Evolutionary conservation across 306 rosid species (phyloP), one percentile per base, ranked within the genome.

Genomic region (Fragaria ananassa): DNA sequence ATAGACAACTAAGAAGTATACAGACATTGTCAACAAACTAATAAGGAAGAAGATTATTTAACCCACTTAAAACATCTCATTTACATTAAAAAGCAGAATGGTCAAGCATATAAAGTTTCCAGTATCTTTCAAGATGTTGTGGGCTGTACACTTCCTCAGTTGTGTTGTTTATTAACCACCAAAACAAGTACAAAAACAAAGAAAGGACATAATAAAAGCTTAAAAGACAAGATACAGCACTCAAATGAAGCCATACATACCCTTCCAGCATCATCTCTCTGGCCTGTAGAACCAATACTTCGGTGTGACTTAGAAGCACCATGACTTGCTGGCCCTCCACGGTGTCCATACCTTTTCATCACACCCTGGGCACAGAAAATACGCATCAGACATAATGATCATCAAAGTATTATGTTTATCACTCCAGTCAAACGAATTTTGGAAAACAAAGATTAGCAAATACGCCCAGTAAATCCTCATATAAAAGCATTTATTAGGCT

Each of bases 301-400:
- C 97, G 86, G 80, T 91, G 93, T 0, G 90, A 75, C 71, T 50
- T 3, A 29, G 99, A 96, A 21, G 87, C 80, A 77, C 99, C 99
- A 49, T 92, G 98, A 77, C 85, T 70, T 68, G 93, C 99, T 18
- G 98, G 93, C 80, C 64, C 47, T 79, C 99, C 99, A 1, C 19
- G 21, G 84, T 82, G 88, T 0, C 60, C 47, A 46, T 83, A 72
- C 64, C 83, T 81, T 86, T 87, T 89, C 92, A 95, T 89, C 74
- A 41, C 91, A 79, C 99, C 97, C 99, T 92, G 87, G 37, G 78
- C 54, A 74, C 70, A 82, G 27, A 72, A 54, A 64, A 47, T 50
- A 78, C 13, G 80, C 54, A 41, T 19, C 1, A 70, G 47, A 50
- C 21, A 12, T 34, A 51, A 71, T 41, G 13, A 60, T 46, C 11